Base-by-base conservation (phyloP, 768 basidiomycete genomes). In the Fomitopsis serialis region DNA sequence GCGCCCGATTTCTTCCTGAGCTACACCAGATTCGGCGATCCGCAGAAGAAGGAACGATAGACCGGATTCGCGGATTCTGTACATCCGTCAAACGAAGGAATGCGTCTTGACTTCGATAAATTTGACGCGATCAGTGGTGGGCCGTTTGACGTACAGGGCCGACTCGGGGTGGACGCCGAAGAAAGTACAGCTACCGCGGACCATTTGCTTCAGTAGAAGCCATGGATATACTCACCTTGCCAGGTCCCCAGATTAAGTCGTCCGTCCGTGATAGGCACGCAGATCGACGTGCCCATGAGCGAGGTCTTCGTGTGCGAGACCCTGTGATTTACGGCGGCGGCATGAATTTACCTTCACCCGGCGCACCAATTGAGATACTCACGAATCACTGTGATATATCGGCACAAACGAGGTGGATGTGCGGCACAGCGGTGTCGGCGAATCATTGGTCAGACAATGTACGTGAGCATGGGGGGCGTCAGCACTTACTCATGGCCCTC, bases 271-370 rank as follows among this genome's bases (percentile, higher is more conserved):
- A 98, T 91, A 2, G 94, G 94, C 37, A 98, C 69, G 64, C 85
- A 82, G 54, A 97, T 76, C 0, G 89, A 85, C 19, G 87, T 77
- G 19, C 95, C 94, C 44, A 97, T 74, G 29, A 98, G 76, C 3
- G 91, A 82, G 2, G 91, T 81, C 67, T 98, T 97, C 22, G 92
- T 92, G 66, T 97, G 95, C 2, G 91, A 94, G 35, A 88, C 93
- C 6, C 89, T 92, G 60, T 35, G n/a, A 35, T 24, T 10, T 4
- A 19, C 29, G 5, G 34, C 3, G 24, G 21, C 22, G 9, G 13
- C 25, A 43, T 35, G 19, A 44, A 19, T 5, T 25, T n/a, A 3
- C 34, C 19, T 19, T 29, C 7, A 11, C 25, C 47, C 13, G 21
- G 10, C 46, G 12, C 17, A 8, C 9, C 12, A 13, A 10, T 10